phyloP scores from a whole-genome alignment of 805 yeast genomes.

The Ogataea paraovalis region DNA sequence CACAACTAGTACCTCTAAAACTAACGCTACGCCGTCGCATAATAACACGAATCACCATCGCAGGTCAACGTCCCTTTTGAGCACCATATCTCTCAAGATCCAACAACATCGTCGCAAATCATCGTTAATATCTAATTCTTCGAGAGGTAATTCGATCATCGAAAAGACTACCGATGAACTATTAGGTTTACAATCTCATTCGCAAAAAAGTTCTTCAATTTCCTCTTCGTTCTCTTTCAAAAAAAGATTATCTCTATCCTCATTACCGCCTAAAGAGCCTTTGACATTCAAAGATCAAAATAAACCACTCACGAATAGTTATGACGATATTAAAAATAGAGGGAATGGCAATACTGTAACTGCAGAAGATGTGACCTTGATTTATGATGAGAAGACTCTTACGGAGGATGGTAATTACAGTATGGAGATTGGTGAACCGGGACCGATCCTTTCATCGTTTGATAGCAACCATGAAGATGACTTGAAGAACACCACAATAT shows the following conservation, averaged over 20 bases:
- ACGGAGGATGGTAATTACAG: conserved; percentile 18
- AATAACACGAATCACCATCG: conserved; percentile 14
- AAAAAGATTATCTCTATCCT: background rate
- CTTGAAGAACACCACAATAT: background rate
- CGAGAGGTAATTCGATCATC: conserved; percentile 20
- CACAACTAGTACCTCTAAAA: too few relatives aligned
- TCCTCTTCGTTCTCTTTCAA: background rate
- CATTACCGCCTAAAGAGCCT: conserved; percentile 2
- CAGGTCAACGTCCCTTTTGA: conserved; percentile 24
- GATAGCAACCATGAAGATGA: background rate
- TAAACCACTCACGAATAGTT: background rate
- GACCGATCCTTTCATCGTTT: conserved; percentile 28
- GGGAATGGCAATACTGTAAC: too few relatives aligned
- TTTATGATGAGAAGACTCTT: conserved; percentile 25
- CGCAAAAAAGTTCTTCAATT: background rate
- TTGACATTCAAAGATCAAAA: background rate
- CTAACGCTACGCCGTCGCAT: too few relatives aligned
- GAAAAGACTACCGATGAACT: conserved; percentile 27
- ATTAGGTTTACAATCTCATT: conserved; percentile 13
- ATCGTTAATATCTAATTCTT: conserved; percentile 18
- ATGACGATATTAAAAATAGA: background rate
- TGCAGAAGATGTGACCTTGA: conserved; percentile 21
- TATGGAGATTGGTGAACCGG: conserved; percentile 28
- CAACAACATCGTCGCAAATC: conserved; percentile 25
- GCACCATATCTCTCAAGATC: conserved; percentile 24